phyloP scores from a whole-genome alignment of 495 filamentous ascomycete species.

The Tuber umbilicatum region DNA sequence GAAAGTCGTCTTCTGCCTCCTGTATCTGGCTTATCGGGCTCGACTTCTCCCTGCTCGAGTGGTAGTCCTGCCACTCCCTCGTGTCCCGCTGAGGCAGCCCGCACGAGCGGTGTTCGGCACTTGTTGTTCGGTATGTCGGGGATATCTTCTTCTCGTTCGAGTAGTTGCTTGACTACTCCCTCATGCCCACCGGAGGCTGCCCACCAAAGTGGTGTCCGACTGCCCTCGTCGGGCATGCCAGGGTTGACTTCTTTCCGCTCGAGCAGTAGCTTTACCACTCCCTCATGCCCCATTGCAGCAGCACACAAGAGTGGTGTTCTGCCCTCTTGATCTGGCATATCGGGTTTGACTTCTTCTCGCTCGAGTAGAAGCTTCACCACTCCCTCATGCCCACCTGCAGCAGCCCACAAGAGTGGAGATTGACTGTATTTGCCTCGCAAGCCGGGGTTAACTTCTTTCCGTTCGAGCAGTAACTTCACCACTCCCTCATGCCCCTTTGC shows the following conservation, averaged over 20 bases:
- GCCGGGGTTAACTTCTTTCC: no score
- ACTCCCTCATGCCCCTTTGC: no score
- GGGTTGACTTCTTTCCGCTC: not conserved
- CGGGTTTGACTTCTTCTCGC: no score
- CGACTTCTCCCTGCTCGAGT: slow-evolving; percentile 10
- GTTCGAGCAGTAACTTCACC: no score
- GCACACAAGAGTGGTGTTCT: no score
- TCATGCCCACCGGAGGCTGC: slow-evolving; percentile 39
- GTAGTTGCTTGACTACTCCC: slow-evolving; percentile 32
- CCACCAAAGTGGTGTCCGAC: slow-evolving; percentile 39
- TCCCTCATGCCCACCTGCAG: no score
- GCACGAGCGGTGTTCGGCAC: slow-evolving; percentile 30
- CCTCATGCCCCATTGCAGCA: no score
- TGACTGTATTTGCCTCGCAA: no score
- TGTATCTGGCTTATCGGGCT: slow-evolving; percentile 21
- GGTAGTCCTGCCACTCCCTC: no score
- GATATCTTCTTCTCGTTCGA: slow-evolving; percentile 17
- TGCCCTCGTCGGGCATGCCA: not conserved
- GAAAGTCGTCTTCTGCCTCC: slow-evolving; percentile 41
- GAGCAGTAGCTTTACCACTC: not conserved
- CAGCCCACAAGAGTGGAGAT: no score
- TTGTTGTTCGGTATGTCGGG: slow-evolving; percentile 13
- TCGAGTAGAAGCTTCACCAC: no score
- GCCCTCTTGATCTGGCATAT: no score
- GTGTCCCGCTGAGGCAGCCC: not conserved